Evolutionary conservation across 768 basidiomycete species (phyloP).

Genomic region (Tulasnella sp.): DNA sequence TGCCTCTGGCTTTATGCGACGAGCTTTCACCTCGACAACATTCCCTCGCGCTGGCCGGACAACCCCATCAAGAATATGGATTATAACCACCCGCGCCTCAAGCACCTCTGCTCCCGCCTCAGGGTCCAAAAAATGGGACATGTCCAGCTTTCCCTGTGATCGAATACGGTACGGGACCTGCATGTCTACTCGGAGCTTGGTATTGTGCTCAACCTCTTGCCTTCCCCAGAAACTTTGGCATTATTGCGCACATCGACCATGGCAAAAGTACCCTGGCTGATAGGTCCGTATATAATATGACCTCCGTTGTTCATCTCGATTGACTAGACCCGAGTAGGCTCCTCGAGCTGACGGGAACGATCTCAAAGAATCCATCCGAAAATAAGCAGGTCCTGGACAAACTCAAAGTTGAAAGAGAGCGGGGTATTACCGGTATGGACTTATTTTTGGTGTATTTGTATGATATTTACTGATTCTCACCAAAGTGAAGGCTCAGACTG

Average conservation of each 20-base stretch:
- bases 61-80: background rate
- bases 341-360: constrained; percentile 81
- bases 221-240: constrained; percentile 73
- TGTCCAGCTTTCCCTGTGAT: constrained; percentile 69
- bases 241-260: constrained; percentile 97
- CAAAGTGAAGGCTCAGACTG: constrained; percentile 93
- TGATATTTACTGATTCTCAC: background rate
- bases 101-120: background rate
- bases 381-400: constrained; percentile 91
- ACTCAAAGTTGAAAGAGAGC: constrained; percentile 94
- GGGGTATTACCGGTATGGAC: constrained; percentile 85
- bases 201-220: background rate
- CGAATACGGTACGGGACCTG: constrained; percentile 58
- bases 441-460: background rate
- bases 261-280: constrained; percentile 96
- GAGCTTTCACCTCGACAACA: background rate
- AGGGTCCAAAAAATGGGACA: constrained; percentile 40
- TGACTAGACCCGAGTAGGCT: background rate
- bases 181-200: constrained; percentile 32
- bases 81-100: background rate
- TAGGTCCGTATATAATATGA: constrained; percentile 45
- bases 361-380: constrained; percentile 61
- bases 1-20: background rate
- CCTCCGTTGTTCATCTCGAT: constrained; percentile 44
- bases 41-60: background rate